Evolutionary conservation across 192 early-diverging fungal species (phyloP).

Genomic region (Entomortierella lignicola): DNA sequence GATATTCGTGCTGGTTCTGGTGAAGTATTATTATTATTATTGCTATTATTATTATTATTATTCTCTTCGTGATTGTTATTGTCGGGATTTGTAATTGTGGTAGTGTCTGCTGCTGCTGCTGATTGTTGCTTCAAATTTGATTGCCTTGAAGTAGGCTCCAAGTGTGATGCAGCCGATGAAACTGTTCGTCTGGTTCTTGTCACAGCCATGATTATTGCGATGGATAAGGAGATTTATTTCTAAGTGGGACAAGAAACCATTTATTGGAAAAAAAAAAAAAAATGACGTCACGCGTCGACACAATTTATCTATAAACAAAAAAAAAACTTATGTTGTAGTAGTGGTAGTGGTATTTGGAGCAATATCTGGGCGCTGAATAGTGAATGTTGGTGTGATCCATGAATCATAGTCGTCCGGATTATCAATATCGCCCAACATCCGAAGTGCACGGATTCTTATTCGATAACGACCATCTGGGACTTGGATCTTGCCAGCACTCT

Average conservation of each 20-base stretch:
- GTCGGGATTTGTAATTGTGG: background rate
- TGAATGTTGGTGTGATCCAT: too few relatives aligned
- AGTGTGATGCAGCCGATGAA: background rate
- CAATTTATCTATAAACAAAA: background rate
- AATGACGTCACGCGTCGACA: conserved; percentile 4
- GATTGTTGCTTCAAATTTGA: background rate
- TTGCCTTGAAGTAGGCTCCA: background rate
- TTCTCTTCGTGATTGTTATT: too few relatives aligned
- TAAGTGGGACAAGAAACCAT: too few relatives aligned
- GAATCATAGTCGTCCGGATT: conserved; percentile 29
- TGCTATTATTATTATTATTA: background rate
- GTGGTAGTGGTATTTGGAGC: too few relatives aligned
- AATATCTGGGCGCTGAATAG: too few relatives aligned
- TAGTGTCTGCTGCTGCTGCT: background rate
- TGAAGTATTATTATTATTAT: background rate
- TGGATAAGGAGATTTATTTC: too few relatives aligned
- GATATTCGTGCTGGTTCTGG: too few relatives aligned
- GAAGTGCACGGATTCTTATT: conserved; percentile 18
- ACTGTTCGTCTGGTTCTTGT: background rate
- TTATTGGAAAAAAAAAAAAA: conserved; percentile 5
- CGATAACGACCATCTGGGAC: conserved; percentile 29
- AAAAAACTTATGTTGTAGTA: background rate
- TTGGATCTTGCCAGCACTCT: too few relatives aligned
- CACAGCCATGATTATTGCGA: background rate
- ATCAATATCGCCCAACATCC: conserved; percentile 21